phyloP scores from a whole-genome alignment of 306 rosid genomes.

The Cicer chorassanicum region DNA sequence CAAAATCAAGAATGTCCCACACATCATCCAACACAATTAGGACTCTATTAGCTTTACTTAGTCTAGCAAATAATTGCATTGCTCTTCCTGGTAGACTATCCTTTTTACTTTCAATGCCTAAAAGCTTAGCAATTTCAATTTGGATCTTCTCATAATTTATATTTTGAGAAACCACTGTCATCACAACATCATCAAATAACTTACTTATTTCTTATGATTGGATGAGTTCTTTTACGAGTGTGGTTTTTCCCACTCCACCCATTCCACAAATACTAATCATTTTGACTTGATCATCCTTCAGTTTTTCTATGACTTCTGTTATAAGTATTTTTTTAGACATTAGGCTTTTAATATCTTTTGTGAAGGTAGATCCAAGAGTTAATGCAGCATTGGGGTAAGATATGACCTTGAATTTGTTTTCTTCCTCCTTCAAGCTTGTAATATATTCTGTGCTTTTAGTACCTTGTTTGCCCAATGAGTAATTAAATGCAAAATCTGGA shows the following conservation, averaged over 20 bases:
- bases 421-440: background rate
- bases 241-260: background rate
- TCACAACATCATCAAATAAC: background rate
- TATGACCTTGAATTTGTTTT: background rate
- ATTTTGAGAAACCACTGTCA: background rate
- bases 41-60: background rate
- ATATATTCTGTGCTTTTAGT: background rate
- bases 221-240: background rate
- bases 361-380: background rate
- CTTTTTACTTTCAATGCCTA: background rate
- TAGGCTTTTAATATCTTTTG: background rate
- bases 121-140: too few relatives aligned
- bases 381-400: background rate
- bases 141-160: background rate
- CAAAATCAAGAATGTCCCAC: background rate
- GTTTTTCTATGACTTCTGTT: background rate
- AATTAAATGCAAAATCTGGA: background rate
- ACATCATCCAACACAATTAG: background rate
- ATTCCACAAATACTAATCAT: background rate
- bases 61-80: background rate
- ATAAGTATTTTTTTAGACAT: background rate
- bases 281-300: background rate
- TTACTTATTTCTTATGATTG: background rate
- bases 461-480: slow-evolving; percentile 1
- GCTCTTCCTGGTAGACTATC: background rate